Conservation (phyloP, 208 protist genomes). For the Acanthamoeba culbertsoni region DNA sequence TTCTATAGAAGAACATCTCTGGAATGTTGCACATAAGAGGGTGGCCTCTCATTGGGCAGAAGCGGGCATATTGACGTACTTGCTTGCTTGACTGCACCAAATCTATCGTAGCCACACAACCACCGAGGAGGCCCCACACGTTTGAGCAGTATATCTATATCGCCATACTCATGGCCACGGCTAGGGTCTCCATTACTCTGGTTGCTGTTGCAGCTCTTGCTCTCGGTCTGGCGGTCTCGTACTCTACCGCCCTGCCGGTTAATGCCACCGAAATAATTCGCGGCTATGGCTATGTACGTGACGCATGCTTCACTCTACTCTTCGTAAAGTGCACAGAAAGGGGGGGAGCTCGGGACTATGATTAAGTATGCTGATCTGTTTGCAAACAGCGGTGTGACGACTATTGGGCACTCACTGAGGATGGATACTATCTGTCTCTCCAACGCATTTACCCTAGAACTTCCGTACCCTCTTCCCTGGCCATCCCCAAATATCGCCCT, state of each 20-base stretch:
- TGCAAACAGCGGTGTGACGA: conserved; percentile 7
- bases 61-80: too few relatives aligned
- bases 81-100: too few relatives aligned
- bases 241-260: not conserved
- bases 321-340: too few relatives aligned
- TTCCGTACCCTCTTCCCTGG: not conserved
- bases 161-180: not conserved
- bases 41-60: too few relatives aligned
- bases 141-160: not conserved
- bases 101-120: too few relatives aligned
- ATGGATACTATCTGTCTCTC: conserved; percentile 55
- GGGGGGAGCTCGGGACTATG: too few relatives aligned
- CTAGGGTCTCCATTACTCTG: too few relatives aligned
- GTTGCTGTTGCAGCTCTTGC: too few relatives aligned
- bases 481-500: not conserved
- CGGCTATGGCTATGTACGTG: conserved; percentile 20
- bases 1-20: not conserved
- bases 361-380: not conserved
- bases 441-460: conserved; percentile 53
- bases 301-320: not conserved
- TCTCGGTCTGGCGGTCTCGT: not conserved
- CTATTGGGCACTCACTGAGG: conserved; percentile 15
- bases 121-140: too few relatives aligned
- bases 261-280: conserved; percentile 51
- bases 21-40: too few relatives aligned